Evolutionary conservation across 257 asterid genomes (phyloP).

Genomic region (Coffea eugenioides): DNA sequence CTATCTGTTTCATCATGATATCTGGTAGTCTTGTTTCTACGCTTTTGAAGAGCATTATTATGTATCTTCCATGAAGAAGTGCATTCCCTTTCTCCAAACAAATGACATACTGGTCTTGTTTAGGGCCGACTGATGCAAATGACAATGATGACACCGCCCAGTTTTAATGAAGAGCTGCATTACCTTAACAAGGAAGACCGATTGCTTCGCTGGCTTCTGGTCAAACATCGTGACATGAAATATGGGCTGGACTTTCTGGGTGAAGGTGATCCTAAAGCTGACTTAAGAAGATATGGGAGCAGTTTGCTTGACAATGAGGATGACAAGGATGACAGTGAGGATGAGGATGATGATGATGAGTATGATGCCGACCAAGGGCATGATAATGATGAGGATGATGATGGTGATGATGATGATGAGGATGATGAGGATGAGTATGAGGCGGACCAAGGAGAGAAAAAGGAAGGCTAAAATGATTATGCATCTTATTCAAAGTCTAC

Average conservation of each 20-base stretch:
- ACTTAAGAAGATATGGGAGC: constrained; percentile 27
- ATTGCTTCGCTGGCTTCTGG: constrained; percentile 75
- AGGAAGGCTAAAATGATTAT: background rate
- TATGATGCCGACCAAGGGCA: too few relatives aligned
- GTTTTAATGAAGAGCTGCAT: constrained; percentile 57
- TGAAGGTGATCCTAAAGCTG: constrained; percentile 30
- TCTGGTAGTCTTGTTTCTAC: background rate
- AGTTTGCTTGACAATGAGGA: constrained; percentile 18
- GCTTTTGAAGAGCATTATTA: background rate
- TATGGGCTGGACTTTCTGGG: constrained; percentile 25
- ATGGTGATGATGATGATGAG: constrained; percentile 33
- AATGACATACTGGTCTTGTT: background rate
- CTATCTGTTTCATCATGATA: background rate
- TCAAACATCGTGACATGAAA: constrained; percentile 61
- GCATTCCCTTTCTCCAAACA: background rate
- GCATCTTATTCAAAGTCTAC: background rate
- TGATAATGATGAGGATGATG: background rate
- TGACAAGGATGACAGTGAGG: constrained; percentile 27
- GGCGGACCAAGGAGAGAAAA: constrained; percentile 3
- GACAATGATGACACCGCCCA: constrained; percentile 91
- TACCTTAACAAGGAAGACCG: constrained; percentile 88
- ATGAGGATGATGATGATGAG: too few relatives aligned
- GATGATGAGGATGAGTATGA: constrained; percentile 22
- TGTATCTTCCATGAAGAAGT: background rate
- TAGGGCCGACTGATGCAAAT: constrained; percentile 69